Base-by-base conservation (phyloP, 371 early-diverging fungal species). In the Dichotomocladium elegans region DNA sequence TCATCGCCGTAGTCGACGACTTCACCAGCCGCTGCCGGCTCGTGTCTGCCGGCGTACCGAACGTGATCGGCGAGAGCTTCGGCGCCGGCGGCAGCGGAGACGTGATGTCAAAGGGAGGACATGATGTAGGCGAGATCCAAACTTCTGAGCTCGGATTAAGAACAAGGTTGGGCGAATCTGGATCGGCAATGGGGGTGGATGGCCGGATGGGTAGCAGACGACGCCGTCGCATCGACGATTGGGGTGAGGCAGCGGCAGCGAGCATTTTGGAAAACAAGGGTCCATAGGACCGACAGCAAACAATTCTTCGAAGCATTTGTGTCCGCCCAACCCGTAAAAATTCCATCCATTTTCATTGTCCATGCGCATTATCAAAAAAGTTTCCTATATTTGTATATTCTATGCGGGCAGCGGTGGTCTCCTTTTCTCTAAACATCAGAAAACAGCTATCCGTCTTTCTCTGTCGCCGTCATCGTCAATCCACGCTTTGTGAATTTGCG, bases 381-480 rank as follows among this genome's bases (percentile, higher is more conserved):
- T 21, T 37, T 37, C 37, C 21, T 37, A 17, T 35, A 17, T 35
- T 35, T n/a, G 10, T 9, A 15, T 37, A 19, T 37, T 37, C 37
- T 15, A 37, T 37, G 5, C 37, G 12, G 35, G 35, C 6, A n/a
- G 35, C 35, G 8, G 15, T 37, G 37, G 12, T 19, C 21, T 35
- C 11, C 17, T 37, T 17, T 37, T 15, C 37, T 37, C 37, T 37
- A 35, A 5, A 17, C n/a, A 35, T 35, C n/a, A 35, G 14, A 35
- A 35, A 17, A 37, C 37, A 15, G n/a, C 7, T 35, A 37, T 15
- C 6, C 22, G 12, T 48, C 35, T 25, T 28, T 31, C 22, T 41
- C 14, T 34, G 35, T 27, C 40, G 49, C 43, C 35, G 60, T 59
- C 60, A 59, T 53, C 27, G 53, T 22, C 14, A 53, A 28, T 21